Percentiles rank a stretch among this genome's conserved stretches.
Conservation (phyloP, 2,329 filamentous ascomycete genomes). For the Fusarium praegraminearum region DNA sequence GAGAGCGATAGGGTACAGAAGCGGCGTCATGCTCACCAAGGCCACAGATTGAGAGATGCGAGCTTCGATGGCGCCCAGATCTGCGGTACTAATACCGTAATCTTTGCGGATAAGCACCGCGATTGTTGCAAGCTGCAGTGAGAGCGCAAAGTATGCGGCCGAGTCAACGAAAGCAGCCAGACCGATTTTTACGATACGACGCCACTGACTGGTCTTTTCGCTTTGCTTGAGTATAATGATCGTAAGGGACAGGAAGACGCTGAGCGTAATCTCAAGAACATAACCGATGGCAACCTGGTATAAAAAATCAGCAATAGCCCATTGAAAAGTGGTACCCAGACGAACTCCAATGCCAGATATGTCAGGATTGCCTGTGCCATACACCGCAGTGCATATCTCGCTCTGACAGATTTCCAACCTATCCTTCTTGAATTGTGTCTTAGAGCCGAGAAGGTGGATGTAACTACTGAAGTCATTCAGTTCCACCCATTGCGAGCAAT, state of each 20-base stretch:
- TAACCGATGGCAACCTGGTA: conserved; percentile 29
- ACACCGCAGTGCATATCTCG: conserved; percentile 36
- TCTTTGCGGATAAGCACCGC: conserved; percentile 42
- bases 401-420: conserved; percentile 11
- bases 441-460: not conserved
- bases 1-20: conserved; percentile 39
- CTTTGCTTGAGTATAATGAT: conserved; percentile 8
- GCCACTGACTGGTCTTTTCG: not conserved
- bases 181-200: conserved; percentile 4
- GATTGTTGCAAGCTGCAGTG: conserved; percentile 41
- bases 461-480: conserved; percentile 30
- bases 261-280: conserved; percentile 18
- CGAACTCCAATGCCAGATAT: conserved; percentile 43
- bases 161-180: conserved; percentile 36
- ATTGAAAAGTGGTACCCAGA: not conserved
- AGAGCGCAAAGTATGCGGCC: conserved; percentile 40
- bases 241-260: conserved; percentile 5
- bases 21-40: conserved; percentile 41
- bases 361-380: conserved; percentile 39
- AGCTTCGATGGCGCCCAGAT: conserved; percentile 43
- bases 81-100: conserved; percentile 38
- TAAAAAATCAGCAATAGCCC: not conserved
- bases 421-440: conserved; percentile 8
- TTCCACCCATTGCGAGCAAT: conserved; percentile 11
- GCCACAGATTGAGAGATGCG: conserved; percentile 38